Evolutionary conservation across 768 basidiomycete species (phyloP), one percentile per base, ranked within the genome.

Genomic region (Lentinus brumalis): DNA sequence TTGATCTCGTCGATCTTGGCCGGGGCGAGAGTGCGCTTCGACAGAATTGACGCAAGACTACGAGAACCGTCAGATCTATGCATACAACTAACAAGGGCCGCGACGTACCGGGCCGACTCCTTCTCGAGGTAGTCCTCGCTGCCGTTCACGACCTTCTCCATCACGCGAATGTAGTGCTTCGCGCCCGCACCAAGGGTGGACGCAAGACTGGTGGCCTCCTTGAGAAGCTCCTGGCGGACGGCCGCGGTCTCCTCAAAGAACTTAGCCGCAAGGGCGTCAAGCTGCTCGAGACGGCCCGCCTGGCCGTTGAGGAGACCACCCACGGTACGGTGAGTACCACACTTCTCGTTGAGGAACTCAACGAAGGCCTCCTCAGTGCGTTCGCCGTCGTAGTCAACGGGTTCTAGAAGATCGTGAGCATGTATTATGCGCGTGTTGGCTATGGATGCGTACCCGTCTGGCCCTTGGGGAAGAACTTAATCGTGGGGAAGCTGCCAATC

Each of bases 1-100:
- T 92, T 91, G 70, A 98, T 87, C 77, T 98, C 94, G 71, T 99
- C 97, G 45, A 95, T 76, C 77, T 98, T 98, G 44, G 80, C 75
- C 0, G 83, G 80, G 8, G 89, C 80, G 45, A 98, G 78, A n/a
- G 79, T 86, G 51, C 88, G 87, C 75, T 95, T 96, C 68, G 78
- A 75, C 59, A 96, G 81, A 68, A 96, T 91, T 15, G 63, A 63
- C 21, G 50, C 29, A 38, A 69, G 55, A 61, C 66, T 57, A 67
- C 61, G 49, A 26, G 21, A 26, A 26, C 21, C 21, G 21, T 26
- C 21, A 26, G 21, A 26, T 26, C 21, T 26, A 26, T 26, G 6
- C 42, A 56, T 21, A 42, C 35, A 35, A 56, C 52, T 38, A 47
- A 54, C 30, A 61, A 31, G 50, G 32, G 29, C 9, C 21, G n/a